Percentiles rank a stretch among this genome's conserved stretches.
Evolutionary conservation across 306 rosid species (phyloP).

Genomic region (Vigna mungo): DNA sequence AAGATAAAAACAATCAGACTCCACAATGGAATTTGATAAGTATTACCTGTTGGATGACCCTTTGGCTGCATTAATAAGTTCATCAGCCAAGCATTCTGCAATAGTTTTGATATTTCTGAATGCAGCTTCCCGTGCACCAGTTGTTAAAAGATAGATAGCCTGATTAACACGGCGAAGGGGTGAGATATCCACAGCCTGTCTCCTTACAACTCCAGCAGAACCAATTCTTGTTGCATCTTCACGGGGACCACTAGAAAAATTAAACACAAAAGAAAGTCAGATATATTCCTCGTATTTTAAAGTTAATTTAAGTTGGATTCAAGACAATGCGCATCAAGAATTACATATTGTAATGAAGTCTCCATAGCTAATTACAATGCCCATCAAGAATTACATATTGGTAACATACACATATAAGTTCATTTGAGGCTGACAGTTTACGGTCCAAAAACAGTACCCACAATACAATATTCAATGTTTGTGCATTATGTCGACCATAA

Average conservation of each 20-base stretch:
- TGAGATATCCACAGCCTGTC: slow-evolving; percentile 78
- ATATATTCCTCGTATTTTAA: background rate
- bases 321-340: background rate
- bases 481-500: background rate
- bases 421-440: background rate
- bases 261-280: background rate
- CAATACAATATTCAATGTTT: background rate
- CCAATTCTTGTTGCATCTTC: slow-evolving; percentile 78
- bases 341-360: background rate
- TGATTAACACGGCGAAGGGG: slow-evolving; percentile 74
- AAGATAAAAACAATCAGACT: background rate
- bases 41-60: slow-evolving; percentile 75
- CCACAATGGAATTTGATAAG: background rate
- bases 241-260: slow-evolving; percentile 62
- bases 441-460: background rate
- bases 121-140: slow-evolving; percentile 76
- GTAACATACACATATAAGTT: too few species aligned
- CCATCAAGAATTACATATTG: background rate
- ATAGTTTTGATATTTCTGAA: slow-evolving; percentile 70
- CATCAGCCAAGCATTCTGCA: slow-evolving; percentile 76
- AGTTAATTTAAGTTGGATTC: background rate
- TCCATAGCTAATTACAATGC: background rate
- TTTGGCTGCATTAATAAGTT: slow-evolving; percentile 73
- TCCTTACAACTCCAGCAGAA: slow-evolving; percentile 75
- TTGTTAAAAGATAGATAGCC: slow-evolving; percentile 68